These are phyloP conservation scores for Annulohypoxylon nitens DNA, from an alignment of 495 filamentous ascomycete species.

Conservation along the genomic window DNA sequence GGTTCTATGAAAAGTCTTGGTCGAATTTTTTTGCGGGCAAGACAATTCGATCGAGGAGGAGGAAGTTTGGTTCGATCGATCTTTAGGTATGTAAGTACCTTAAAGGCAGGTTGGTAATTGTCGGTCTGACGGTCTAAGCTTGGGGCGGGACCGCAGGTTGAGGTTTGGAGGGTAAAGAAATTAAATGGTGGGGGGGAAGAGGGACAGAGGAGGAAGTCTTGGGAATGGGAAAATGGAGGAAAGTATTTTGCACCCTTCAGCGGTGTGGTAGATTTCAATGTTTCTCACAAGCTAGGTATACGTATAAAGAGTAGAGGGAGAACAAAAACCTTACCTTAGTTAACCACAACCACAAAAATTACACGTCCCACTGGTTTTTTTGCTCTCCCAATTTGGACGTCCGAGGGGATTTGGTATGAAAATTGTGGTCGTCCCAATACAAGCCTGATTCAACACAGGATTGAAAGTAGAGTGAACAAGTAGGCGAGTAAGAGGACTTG, in stretches of 20 bases:
- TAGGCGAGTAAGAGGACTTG: not conserved
- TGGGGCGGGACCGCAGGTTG: not conserved
- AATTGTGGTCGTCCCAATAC: conserved; percentile 3
- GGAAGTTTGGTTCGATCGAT: conserved; percentile 16
- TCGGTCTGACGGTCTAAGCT: conserved; percentile 5
- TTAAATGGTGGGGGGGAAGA: conserved; percentile 10
- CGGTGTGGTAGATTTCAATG: conserved; percentile 29
- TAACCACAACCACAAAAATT: conserved; percentile 18
- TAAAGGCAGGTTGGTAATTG: conserved; percentile 7
- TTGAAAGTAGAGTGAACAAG: conserved; percentile 17
- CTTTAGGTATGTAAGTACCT: not conserved
- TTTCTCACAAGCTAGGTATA: conserved; percentile 5
- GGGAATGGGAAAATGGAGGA: conserved; percentile 21
- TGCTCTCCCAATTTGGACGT: not conserved
- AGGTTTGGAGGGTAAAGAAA: conserved; percentile 18
- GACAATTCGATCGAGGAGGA: conserved; percentile 22
- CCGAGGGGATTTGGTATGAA: not conserved
- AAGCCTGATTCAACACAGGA: conserved; percentile 14
- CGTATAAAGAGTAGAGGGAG: conserved; percentile 13
- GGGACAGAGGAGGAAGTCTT: not conserved
- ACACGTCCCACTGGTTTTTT: conserved; percentile 26
- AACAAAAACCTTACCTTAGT: conserved; percentile 17
- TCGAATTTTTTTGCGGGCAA: conserved; percentile 25
- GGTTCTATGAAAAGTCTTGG: conserved; percentile 17
- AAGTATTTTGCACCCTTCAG: conserved; percentile 34